These are phyloP conservation scores for Alnus glutinosa DNA, from an alignment of 306 rosid species.

Conservation along the genomic window DNA sequence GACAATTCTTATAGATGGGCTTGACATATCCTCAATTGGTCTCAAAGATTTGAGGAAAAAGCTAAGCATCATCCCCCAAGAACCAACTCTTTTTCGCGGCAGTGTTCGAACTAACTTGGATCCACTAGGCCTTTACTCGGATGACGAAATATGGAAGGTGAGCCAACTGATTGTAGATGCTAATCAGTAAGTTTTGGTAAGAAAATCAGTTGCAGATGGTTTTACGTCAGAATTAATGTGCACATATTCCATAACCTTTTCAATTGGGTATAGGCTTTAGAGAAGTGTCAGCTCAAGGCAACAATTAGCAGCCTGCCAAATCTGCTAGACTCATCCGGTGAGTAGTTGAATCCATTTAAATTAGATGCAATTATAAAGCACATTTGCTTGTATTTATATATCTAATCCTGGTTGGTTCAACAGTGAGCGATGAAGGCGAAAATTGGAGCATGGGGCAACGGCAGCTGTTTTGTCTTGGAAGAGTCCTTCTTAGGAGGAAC, in stretches of 20 bases:
- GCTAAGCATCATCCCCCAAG: constrained; percentile 70
- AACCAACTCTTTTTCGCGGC: constrained; percentile 58
- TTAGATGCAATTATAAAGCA: not conserved
- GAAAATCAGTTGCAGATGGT: not conserved
- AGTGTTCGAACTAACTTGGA: constrained; percentile 58
- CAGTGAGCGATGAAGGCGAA: constrained; percentile 74
- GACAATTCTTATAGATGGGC: constrained; percentile 45
- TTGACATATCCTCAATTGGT: constrained; percentile 55
- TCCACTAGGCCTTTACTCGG: constrained; percentile 50
- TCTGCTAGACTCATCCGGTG: constrained; percentile 68
- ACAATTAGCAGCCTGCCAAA: constrained; percentile 53
- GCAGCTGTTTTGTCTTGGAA: constrained; percentile 71
- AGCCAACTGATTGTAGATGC: not conserved
- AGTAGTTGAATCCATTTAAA: constrained; percentile 13
- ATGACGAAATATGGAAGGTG: constrained; percentile 62
- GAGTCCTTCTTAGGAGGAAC: constrained; percentile 71
- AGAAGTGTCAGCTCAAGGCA: constrained; percentile 77
- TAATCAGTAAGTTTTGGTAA: not conserved
- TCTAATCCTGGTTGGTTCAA: not conserved
- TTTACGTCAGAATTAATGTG: not conserved
- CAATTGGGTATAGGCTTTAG: constrained; percentile 48
- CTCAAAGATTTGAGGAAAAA: constrained; percentile 56
- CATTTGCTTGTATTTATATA: not conserved
- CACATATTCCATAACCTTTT: not conserved
- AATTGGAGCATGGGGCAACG: constrained; percentile 75